Base-by-base conservation (phyloP, 805 yeast genomes). In the Candida stauntonica region DNA sequence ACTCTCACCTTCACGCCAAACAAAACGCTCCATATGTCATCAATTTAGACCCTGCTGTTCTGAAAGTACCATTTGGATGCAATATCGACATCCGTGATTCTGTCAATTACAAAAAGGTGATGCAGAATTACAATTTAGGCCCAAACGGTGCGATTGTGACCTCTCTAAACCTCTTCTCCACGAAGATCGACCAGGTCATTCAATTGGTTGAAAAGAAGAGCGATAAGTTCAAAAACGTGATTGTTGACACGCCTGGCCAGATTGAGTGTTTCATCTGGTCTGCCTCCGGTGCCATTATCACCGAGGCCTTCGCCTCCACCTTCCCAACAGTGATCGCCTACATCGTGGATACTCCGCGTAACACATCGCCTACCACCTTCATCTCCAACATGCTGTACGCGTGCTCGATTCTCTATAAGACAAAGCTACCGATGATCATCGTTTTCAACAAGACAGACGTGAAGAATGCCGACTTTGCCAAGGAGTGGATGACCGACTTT, bases 91-190 rank as follows among this genome's bases (percentile, higher is more conserved):
- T 93, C 47, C 72, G 99, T 55, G 99, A 93, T 62, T 86, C 97
- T 1, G 86, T 93, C 44, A 91, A 93, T 58, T 93, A 93, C 62
- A 86, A 84, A 48, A 88, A 93, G 56, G 98, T 93, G 31, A 93
- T 91, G 98, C 93, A 88, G 52, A 89, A 89, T 57, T 86, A 91
- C 58, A 83, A 86, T 42, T 63, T 93, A 41, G 99, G 99, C 0
- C 99, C 99, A 12, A 93, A 93, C 58, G 99, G 99, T 41, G 98
- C 98, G 3, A 93, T 93, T 57, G 96, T 94, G 47, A 93, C 99
- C 0, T 86, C 96, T 16, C 69, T 93, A 45, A 93, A 93, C 58
- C 67, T 93, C 36, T 93, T 93, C 57, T 70, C 96, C 34, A 93
- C 99, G 12, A 93, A 93, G 63, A 87, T 93, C 41, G 99, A 93